phyloP scores from a whole-genome alignment of 2,329 filamentous ascomycete species.

The Thelonectria olida region DNA sequence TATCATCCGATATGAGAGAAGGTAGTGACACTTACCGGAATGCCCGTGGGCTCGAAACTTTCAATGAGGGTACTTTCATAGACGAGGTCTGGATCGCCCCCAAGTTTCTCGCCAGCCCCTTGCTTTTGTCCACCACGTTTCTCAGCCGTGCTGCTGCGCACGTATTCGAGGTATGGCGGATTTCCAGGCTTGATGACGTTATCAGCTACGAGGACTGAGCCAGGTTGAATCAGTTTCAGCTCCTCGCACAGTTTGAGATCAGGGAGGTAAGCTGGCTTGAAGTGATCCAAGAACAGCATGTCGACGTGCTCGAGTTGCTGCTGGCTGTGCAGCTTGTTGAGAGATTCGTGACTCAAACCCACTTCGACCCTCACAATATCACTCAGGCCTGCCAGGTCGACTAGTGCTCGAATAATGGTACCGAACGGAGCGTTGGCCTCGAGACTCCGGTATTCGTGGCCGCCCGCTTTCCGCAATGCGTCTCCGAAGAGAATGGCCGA shows the following conservation, averaged over 20 bases:
- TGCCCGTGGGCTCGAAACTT: slow-evolving; percentile 74
- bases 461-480: slow-evolving; percentile 71
- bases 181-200: slow-evolving; percentile 78
- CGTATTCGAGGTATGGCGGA: slow-evolving; percentile 75
- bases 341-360: slow-evolving; percentile 71
- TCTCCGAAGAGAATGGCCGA: slow-evolving; percentile 80
- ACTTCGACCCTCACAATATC: slow-evolving; percentile 76
- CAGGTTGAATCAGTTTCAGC: slow-evolving; percentile 69
- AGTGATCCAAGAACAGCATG: slow-evolving; percentile 82
- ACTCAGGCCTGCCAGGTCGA: slow-evolving; percentile 76
- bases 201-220: slow-evolving; percentile 73
- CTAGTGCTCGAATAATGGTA: slow-evolving; percentile 71
- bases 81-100: slow-evolving; percentile 70
- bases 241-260: slow-evolving; percentile 83
- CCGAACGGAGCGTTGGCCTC: slow-evolving; percentile 80
- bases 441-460: slow-evolving; percentile 73
- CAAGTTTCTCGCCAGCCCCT: slow-evolving; percentile 50
- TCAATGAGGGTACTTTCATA: slow-evolving; percentile 72
- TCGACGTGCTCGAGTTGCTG: slow-evolving; percentile 70
- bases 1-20: background rate
- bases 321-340: slow-evolving; percentile 65
- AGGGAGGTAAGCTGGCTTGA: slow-evolving; percentile 77
- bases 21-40: slow-evolving; percentile 61
- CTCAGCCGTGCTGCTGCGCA: slow-evolving; percentile 69
- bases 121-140: slow-evolving; percentile 56